Evolutionary conservation across 1,284 basidiomycete genomes (phyloP), one percentile per base, ranked within the genome.

Genomic region (Meira miltonrushii): DNA sequence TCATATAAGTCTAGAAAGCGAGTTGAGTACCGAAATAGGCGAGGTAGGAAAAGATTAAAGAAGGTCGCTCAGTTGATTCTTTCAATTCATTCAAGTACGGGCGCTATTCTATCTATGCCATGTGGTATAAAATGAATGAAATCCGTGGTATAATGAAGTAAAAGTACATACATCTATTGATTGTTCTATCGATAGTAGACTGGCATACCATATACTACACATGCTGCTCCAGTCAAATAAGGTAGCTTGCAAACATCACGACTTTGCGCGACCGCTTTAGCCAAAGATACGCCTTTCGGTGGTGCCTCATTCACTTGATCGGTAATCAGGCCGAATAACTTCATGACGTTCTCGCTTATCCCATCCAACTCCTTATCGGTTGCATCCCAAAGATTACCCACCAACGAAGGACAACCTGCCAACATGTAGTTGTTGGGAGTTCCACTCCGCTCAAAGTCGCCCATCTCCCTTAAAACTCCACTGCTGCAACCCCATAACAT

Each of bases 401-500:
- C 86, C 49, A 98, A 83, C 1, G 90, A 88, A 5, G 95, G 94
- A 65, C 92, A 92, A 67, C 93, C 94, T 40, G 88, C 92, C n/a
- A 95, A 77, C 86, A 96, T 89, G 78, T 98, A 98, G 71, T 91
- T 87, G 77, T 89, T 87, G 0, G 95, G 91, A 17, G 91, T 97
- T 9, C 94, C 94, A 13, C 85, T 84, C 13, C 89, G 84, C 72
- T 98, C 94, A 70, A 92, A 92, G 61, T 94, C 90, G 11, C 94
- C 94, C 84, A 92, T 89, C 56, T 93, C 89, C 57, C 84, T 84
- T 62, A 99, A 80, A 2, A 85, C 81, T 15, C 93, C 95, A 0
- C 92, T 95, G 0, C 94, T 98, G 81, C 94, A 99, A 0, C 95
- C 94, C 94, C 93, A 99, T 8, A 99, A 84, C 92, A 99, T 95